These are phyloP conservation scores for Calvatia gigantea DNA, from an alignment of 768 basidiomycete genomes.

Conservation along the genomic window DNA sequence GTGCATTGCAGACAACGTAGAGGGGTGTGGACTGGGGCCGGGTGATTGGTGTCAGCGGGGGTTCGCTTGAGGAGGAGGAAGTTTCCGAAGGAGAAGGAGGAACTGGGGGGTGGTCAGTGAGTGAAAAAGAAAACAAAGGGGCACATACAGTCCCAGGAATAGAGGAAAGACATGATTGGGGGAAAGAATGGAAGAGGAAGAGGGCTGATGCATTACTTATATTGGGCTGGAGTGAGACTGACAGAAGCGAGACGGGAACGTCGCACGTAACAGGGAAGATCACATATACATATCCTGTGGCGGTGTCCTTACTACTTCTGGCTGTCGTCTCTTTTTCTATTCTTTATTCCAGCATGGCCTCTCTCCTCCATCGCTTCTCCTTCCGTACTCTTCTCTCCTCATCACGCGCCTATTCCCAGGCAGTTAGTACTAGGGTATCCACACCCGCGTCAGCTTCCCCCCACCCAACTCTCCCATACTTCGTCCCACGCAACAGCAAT, in stretches of 20 bases:
- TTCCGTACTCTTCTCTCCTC: slow-evolving; percentile 4
- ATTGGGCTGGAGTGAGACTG: slow-evolving; percentile 25
- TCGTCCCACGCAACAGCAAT: slow-evolving; percentile 60
- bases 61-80: slow-evolving; percentile 19
- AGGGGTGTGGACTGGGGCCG: slow-evolving; percentile 21
- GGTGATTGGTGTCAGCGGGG: slow-evolving; percentile 19
- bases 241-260: slow-evolving; percentile 25
- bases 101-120: slow-evolving; percentile 22
- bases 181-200: slow-evolving; percentile 12
- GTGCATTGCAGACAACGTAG: slow-evolving; percentile 61
- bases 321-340: not conserved
- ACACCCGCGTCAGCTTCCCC: slow-evolving; percentile 3
- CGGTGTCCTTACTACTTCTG: slow-evolving; percentile 3
- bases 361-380: slow-evolving; percentile 14
- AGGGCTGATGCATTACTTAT: slow-evolving; percentile 21
- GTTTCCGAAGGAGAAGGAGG: slow-evolving; percentile 43
- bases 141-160: not conserved
- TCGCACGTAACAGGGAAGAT: slow-evolving; percentile 18
- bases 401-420: slow-evolving; percentile 11
- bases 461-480: slow-evolving; percentile 37
- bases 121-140: slow-evolving; percentile 9
- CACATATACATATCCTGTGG: slow-evolving; percentile 28
- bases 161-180: not conserved
- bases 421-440: slow-evolving; percentile 15
- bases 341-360: slow-evolving; percentile 1